Conservation (phyloP, 2,329 filamentous ascomycete genomes). For the Paraphaeosphaeria minitans region DNA sequence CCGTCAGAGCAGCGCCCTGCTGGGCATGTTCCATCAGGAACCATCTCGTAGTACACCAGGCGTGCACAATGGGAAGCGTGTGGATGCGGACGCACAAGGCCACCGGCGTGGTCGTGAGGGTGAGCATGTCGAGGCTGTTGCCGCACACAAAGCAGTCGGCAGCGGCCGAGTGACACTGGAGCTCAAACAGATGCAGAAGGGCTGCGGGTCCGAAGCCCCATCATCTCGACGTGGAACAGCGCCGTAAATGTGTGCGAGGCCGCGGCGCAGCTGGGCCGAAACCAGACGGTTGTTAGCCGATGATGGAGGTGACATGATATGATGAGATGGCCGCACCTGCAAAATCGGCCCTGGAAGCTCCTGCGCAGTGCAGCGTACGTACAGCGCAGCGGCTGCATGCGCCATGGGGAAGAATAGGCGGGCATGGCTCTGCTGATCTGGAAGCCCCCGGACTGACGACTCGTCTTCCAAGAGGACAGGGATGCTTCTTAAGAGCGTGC, state of each 20-base stretch:
- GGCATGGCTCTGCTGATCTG: slow-evolving; percentile 8
- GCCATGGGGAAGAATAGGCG: slow-evolving; percentile 1
- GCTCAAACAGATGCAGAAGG: background rate
- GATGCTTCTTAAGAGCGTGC: slow-evolving; percentile 15
- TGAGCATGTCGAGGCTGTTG: slow-evolving; percentile 4
- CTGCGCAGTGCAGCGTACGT: background rate
- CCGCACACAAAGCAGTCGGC: slow-evolving; percentile 8
- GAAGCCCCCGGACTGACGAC: background rate
- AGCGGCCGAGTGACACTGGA: slow-evolving; percentile 4
- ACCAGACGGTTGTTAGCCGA: slow-evolving; percentile 12
- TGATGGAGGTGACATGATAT: slow-evolving; percentile 7
- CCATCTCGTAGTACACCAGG: background rate
- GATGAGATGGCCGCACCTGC: slow-evolving; percentile 6
- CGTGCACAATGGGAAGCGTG: background rate
- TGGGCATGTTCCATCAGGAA: background rate
- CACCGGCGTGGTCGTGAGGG: background rate
- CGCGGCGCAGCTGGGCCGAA: slow-evolving; percentile 16
- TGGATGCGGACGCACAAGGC: background rate
- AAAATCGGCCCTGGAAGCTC: background rate
- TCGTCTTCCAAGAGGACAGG: slow-evolving; percentile 9
- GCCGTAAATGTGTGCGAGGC: slow-evolving; percentile 7
- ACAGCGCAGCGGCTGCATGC: background rate
- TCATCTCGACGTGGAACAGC: slow-evolving; percentile 1
- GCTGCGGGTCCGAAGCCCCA: slow-evolving; percentile 2
- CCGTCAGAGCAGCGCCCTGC: background rate